Evolutionary conservation across 805 yeast species (phyloP), one percentile per base, ranked within the genome.

Genomic region (Saccharomycopsis lassenensis): DNA sequence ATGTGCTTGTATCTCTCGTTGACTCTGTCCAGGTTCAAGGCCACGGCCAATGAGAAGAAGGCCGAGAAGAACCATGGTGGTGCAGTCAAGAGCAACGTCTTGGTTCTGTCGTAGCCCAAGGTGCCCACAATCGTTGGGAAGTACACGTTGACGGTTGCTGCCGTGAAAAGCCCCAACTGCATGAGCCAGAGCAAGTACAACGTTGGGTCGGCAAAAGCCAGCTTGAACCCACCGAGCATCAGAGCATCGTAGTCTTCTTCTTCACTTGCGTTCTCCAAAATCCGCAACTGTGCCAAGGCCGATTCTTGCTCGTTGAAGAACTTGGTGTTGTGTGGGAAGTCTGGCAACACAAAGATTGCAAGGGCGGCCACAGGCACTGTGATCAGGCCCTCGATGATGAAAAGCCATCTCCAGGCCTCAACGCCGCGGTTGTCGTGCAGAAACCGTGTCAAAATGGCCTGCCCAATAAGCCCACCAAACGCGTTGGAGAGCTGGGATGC

Each of bases 101-200:
- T 59, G 24, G 70, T 59, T 32, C 62, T 57, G 48, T 54, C 52
- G 46, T 69, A 75, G 29, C 71, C 65, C 43, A 75, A 59, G 12
- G 28, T 71, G 39, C 61, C 49, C 12, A 75, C 78, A 20, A 75
- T 71, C 1, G 77, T 62, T 19, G 80, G 80, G 59, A 71, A 74
- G 50, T 70, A 72, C 49, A 71, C 67, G 14, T 76, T 69, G 31
- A 71, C 75, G 50, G 77, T 77, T 44, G 73, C 67, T 26, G 77
- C 75, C 17, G 73, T 74, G 33, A 69, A 77, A 22, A 66, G 53
- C 7, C 29, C 21, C 12, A 39, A 19, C 24, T 39, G 52, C 62
- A 63, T 28, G 45, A 46, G 20, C 43, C 40, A 39, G 5, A 39
- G 18, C n/a, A 36, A 20, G 29, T 39, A 39, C 24, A 32, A 11